These are phyloP conservation scores for Lactarius sanguifluus DNA, from an alignment of 768 basidiomycete species.

Conservation along the genomic window DNA sequence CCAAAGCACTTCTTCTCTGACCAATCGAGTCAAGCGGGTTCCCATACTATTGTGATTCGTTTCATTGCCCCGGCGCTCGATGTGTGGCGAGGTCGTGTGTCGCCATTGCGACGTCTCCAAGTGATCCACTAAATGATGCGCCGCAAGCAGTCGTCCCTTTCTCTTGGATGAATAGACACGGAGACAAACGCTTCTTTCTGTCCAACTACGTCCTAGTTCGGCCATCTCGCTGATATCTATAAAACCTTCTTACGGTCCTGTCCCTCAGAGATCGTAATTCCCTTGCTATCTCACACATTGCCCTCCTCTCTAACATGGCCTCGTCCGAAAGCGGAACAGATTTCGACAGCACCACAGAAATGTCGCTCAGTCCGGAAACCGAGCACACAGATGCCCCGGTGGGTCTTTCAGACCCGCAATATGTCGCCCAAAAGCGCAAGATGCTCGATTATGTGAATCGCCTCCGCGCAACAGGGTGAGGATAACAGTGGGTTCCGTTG, in stretches of 20 bases:
- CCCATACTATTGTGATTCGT: neutral
- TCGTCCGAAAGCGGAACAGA: neutral
- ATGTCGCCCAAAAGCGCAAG: conserved; percentile 44
- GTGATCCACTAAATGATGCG: neutral
- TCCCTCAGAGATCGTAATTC: neutral
- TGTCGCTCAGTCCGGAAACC: too few relatives aligned
- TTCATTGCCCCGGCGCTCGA: neutral
- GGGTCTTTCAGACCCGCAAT: conserved; percentile 51
- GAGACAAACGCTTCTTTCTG: too few relatives aligned
- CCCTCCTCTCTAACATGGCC: neutral
- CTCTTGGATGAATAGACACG: neutral
- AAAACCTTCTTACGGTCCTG: neutral
- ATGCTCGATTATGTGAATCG: conserved; percentile 63
- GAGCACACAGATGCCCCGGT: conserved; percentile 36
- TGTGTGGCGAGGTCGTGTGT: neutral
- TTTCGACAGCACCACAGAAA: neutral
- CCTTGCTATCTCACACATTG: neutral
- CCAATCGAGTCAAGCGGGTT: neutral
- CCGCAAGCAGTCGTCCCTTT: neutral
- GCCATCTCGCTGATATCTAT: neutral
- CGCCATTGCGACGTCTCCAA: neutral
- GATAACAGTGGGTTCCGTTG: conserved; percentile 7
- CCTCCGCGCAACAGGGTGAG: conserved; percentile 61
- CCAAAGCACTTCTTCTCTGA: neutral
- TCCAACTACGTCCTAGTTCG: neutral